Evolutionary conservation across 2,329 filamentous ascomycete species (phyloP), one percentile per base, ranked within the genome.

Genomic region (Laburnicola sp.): DNA sequence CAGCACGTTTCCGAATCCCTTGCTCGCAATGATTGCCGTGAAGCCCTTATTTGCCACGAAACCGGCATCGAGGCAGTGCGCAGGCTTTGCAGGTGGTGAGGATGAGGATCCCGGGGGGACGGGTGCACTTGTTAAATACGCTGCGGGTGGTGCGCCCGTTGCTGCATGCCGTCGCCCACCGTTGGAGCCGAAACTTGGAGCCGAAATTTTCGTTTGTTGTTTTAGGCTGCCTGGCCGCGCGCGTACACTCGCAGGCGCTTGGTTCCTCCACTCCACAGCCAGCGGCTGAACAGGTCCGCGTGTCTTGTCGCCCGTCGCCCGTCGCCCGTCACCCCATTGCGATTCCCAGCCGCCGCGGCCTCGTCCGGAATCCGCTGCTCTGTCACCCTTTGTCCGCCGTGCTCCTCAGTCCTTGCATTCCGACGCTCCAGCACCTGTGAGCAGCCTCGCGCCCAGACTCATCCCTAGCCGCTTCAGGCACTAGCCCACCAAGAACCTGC

Each of bases 401-500:
- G 28, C 28, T 32, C 28, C 30, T 39, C 25, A 26, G 32, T 56
- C 60, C 57, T 63, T 59, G 58, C 59, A 56, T 54, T 48, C 52
- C 44, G 38, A 43, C 34, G 32, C 23, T 42, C 43, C 47, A 50
- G 52, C 16, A 16, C 16, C 16, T 16, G 16, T 16, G 16, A 16
- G 16, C 45, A 54, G 44, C 50, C 39, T 40, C 48, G 60, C 38
- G 38, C 59, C 60, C 53, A 64, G 60, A 34, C 51, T 41, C 48
- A 16, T 16, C 35, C 53, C 60, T 64, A 59, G 56, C 63, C 56
- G n/a, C 44, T 54, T 63, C 50, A 50, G 51, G 58, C 45, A 58
- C 62, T 45, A 45, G 43, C 43, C 31, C 43, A 45, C 43, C 43
- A 31, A 26, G 34, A 48, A 54, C 45, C 49, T 52, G 42, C 53